These are phyloP conservation scores for Sphagnum fallax DNA, from an alignment of 228 moss, liverwort and hornwort species.

Conservation along the genomic window DNA sequence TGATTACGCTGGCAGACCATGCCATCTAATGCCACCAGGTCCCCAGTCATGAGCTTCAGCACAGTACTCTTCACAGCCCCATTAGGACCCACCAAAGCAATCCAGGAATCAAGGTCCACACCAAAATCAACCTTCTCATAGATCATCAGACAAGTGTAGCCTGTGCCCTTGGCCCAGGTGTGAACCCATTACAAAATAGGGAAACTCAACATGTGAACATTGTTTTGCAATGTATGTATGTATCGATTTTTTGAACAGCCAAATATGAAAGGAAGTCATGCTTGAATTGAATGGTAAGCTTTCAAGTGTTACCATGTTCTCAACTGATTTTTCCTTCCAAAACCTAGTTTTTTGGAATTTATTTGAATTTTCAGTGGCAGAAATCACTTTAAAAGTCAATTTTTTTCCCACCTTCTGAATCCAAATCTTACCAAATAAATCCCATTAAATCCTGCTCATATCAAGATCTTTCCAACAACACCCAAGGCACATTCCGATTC, in stretches of 20 bases:
- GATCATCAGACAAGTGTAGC: constrained; percentile 30
- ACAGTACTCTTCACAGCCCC: constrained; percentile 96
- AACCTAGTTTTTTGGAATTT: no score
- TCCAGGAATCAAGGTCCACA: constrained; percentile 87
- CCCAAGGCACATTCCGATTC: constrained; percentile 11
- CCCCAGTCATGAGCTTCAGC: constrained; percentile 90
- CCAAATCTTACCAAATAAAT: no score
- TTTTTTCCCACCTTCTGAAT: no score
- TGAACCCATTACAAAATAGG: constrained; percentile 74
- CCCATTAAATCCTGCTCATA: no score
- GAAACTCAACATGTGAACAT: constrained; percentile 82
- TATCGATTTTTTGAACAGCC: constrained; percentile 26
- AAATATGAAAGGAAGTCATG: no score
- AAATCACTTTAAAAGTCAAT: no score
- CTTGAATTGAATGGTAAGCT: no score
- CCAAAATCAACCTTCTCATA: constrained; percentile 91
- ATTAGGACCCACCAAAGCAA: constrained; percentile 90
- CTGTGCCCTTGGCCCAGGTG: constrained; percentile 20
- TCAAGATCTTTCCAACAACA: no score
- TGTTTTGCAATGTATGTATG: constrained; percentile 85
- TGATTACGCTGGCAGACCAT: constrained; percentile 97
- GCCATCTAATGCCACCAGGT: constrained; percentile 75
- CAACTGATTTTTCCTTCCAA: no score
- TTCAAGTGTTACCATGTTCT: no score
- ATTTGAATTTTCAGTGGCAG: no score